Base-by-base conservation (phyloP, 495 filamentous ascomycete species). In the Penicillium bovifimosum region DNA sequence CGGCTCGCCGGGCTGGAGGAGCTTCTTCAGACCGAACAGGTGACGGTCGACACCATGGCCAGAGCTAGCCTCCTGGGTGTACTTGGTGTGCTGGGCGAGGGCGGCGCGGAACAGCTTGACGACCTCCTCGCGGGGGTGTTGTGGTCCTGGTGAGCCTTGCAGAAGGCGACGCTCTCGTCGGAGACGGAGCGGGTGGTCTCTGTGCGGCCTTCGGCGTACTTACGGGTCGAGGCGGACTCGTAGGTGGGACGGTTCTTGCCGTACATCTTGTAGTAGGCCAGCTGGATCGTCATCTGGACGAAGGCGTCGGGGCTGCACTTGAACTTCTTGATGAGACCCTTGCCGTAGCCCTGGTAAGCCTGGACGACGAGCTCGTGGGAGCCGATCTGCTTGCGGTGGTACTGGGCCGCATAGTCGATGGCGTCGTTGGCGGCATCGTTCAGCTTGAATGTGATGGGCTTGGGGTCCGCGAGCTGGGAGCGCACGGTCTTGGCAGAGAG, bases 241-340 rank as follows among this genome's bases (percentile, higher is more conserved):
- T 99, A 99, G 1, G 95, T 99, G 2, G 95, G 95, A 1, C 93
- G 82, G 81, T 90, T 96, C 79, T 89, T 87, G 77, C 92, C 92
- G 76, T 96, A 96, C 88, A 97, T 96, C 77, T 97, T 99, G 78
- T 84, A 84, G 80, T 99, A 99, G 45, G 95, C 95, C 14, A 99
- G 84, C 72, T 99, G 95, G 74, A 99, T 97, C 72, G 95, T 76
- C 90, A 97, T 93, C 75, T 99, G 95, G 47, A 96, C 88, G 71
- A 93, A 99, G 17, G 93, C 95, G 61, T 99, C 95, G 29, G 95
- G 95, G 48, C 88, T 95, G 84, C 87, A 96, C 75, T 89, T 91
- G 85, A 99, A 96, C 70, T 95, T 95, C 86, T 99, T 99, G 79
- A 99, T 97, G 42, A 99, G 75, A 38, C 90, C 90, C 77, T 97